Conservation (phyloP, 176 grass and related monocot genomes). For the Oryza longistaminata region DNA sequence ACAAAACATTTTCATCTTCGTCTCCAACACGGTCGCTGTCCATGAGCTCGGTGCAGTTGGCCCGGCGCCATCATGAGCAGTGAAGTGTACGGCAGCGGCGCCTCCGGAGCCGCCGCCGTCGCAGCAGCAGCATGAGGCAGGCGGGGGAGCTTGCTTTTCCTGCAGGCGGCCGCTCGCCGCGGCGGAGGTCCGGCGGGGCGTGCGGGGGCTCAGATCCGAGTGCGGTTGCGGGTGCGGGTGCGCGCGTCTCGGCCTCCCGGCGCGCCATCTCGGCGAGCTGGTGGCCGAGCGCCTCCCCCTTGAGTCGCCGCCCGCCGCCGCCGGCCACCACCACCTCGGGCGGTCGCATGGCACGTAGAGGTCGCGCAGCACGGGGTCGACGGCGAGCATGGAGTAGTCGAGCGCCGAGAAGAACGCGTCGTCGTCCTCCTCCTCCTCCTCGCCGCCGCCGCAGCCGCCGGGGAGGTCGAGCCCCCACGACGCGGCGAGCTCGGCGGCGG, state of each 20-base stretch:
- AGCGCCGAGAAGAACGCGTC: constrained; percentile 43
- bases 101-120: neutral
- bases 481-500: constrained; percentile 58
- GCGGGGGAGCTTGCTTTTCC: constrained; percentile 22
- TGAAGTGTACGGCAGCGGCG: constrained; percentile 57
- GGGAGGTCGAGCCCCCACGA: constrained; percentile 66
- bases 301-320: constrained; percentile 22
- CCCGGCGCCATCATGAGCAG: constrained; percentile 55
- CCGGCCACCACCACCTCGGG: constrained; percentile 17
- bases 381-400: constrained; percentile 52
- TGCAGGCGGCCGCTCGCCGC: constrained; percentile 28
- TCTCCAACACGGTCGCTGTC: constrained; percentile 23
- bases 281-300: constrained; percentile 45
- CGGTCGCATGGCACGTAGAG: constrained; percentile 69
- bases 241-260: constrained; percentile 15
- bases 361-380: constrained; percentile 47
- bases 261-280: constrained; percentile 72
- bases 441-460: neutral
- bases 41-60: constrained; percentile 42
- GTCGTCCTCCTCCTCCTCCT: neutral
- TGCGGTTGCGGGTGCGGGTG: neutral
- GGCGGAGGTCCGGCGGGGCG: constrained; percentile 44
- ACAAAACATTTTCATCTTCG: constrained; percentile 53
- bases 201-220: constrained; percentile 56
- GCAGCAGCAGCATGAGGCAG: neutral